phyloP scores from a whole-genome alignment of 2,329 filamentous ascomycete species.

The Chrysosphaeria jannelii region DNA sequence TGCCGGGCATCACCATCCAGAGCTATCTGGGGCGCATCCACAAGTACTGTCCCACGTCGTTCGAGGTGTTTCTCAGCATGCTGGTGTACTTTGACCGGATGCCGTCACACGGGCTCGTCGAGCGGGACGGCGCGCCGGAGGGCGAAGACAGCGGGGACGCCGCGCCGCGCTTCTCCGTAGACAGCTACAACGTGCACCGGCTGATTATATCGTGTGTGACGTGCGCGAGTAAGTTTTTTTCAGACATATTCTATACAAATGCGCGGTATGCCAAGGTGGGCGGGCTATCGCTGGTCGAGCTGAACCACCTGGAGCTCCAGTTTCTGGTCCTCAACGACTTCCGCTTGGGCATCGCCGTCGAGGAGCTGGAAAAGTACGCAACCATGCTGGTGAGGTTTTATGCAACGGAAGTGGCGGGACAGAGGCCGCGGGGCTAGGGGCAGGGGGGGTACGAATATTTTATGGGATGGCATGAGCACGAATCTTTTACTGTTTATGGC shows the following conservation, averaged over 20 bases:
- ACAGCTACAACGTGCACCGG: conserved; percentile 96
- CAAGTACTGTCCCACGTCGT: conserved; percentile 96
- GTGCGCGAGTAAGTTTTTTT: conserved; percentile 98
- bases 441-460: no score
- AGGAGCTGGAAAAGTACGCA: conserved; percentile 87
- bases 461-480: no score
- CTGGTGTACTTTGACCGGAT: conserved; percentile 96
- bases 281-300: conserved; percentile 64
- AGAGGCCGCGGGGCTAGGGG: conserved; percentile 6
- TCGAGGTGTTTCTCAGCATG: conserved; percentile 86
- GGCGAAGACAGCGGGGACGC: conserved; percentile 15
- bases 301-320: conserved; percentile 89
- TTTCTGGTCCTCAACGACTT: conserved; percentile 93
- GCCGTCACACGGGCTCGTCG: conserved; percentile 13
- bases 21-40: conserved; percentile 91
- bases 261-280: conserved; percentile 98
- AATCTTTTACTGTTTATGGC: no score
- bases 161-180: conserved; percentile 57
- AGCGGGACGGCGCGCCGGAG: conserved; percentile 15
- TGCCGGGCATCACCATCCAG: conserved; percentile 84
- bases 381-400: conserved; percentile 99
- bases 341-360: conserved; percentile 67
- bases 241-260: conserved; percentile 95
- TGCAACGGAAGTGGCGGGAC: conserved; percentile 50
- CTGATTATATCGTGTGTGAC: conserved; percentile 92